Evolutionary conservation across 1,284 basidiomycete species (phyloP), one percentile per base, ranked within the genome.

Genomic region (Tausonia pullulans): DNA sequence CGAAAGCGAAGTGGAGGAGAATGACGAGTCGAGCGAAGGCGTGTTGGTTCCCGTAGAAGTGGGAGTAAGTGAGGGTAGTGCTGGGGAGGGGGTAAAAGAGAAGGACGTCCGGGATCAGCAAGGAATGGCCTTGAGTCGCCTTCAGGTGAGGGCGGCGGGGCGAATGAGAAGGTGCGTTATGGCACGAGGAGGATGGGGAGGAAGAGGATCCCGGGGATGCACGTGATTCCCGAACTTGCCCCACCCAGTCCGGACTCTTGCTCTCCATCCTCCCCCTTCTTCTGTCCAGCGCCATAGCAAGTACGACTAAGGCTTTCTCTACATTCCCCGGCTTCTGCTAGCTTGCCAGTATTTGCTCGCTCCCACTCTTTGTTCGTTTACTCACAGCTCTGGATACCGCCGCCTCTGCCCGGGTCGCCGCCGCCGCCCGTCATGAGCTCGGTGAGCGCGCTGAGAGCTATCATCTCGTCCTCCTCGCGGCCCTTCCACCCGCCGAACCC

Each of bases 401-500:
- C 58, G 45, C 16, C 5, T 8, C 4, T 4, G 14, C 14, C 39
- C 40, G 9, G 39, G 46, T 14, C 39, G 52, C 40, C 27, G 55
- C 40, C 27, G 55, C 40, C 10, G 10, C 44, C 49, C 16, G 60
- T 44, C 60, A 61, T 61, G 51, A 61, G 44, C 40, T 61, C 60
- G 3, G 44, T 53, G n/a, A 61, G 52, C 52, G 60, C 60, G 39
- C 52, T 40, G n/a, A 61, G 4, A 5, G 60, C 60, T 9, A 61
- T 50, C 52, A 61, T 50, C 60, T 61, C 60, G 11, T 55, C 60
- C 44, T 55, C 43, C 49, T 61, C 60, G 27, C 27, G 27, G 27
- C 27, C 27, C 27, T 27, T 27, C 27, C 27, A 27, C 27, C 27
- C 27, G 27, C 27, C 27, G 27, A 27, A 27, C 27, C 27, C 27